Evolutionary conservation across 2,329 filamentous ascomycete species (phyloP).

Genomic region (Hymenoscyphus scutula): DNA sequence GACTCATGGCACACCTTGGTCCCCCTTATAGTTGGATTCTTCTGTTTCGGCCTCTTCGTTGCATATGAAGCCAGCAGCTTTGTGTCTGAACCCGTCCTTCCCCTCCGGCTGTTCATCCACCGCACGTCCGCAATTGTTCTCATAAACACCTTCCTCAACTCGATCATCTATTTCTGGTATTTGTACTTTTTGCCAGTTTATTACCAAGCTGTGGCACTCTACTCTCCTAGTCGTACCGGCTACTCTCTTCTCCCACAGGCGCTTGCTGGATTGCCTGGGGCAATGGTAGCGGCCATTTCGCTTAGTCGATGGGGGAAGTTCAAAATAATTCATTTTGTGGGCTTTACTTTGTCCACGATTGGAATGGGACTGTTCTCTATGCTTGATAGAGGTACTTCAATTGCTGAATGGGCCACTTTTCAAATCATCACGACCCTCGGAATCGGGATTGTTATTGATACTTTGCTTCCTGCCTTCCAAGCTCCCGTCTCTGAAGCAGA

Average conservation of each 20-base stretch:
- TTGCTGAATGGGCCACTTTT: background rate
- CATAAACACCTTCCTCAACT: slow-evolving; percentile 22
- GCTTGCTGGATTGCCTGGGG: slow-evolving; percentile 27
- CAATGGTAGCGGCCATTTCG: background rate
- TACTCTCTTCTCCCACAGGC: background rate
- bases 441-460: slow-evolving; percentile 18
- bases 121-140: slow-evolving; percentile 36
- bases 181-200: slow-evolving; percentile 11
- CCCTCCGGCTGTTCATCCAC: background rate
- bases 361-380: background rate
- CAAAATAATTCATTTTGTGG: background rate
- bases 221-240: background rate
- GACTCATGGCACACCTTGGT: slow-evolving; percentile 18
- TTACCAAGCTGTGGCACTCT: slow-evolving; percentile 7
- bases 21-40: slow-evolving; percentile 36
- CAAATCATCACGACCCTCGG: background rate
- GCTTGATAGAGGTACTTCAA: background rate
- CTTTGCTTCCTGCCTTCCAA: slow-evolving; percentile 44
- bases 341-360: background rate
- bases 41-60: slow-evolving; percentile 25
- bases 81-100: background rate
- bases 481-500: slow-evolving; percentile 21
- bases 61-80: background rate
- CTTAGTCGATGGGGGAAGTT: background rate
- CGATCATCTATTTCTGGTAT: background rate